phyloP scores from a whole-genome alignment of 2,329 filamentous ascomycete species.

The Pseudogymnoascus sp. region DNA sequence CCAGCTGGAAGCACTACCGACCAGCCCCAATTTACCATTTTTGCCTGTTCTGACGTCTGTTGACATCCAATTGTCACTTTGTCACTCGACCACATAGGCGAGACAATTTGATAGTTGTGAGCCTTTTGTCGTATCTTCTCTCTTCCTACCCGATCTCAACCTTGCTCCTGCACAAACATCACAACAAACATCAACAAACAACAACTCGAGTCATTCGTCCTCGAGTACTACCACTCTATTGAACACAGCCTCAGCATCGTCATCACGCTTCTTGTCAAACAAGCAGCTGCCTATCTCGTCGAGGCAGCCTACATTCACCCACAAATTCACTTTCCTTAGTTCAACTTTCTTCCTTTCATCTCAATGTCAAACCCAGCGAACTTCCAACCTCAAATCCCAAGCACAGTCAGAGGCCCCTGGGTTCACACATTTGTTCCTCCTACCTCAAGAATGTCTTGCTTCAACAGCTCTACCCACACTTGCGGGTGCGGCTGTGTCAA shows the following conservation, averaged over 20 bases:
- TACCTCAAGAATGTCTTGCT: background rate
- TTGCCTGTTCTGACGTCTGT: background rate
- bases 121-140: background rate
- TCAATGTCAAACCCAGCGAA: slow-evolving; percentile 23
- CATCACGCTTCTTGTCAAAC: background rate
- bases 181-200: background rate
- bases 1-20: background rate
- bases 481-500: background rate
- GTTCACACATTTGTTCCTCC: slow-evolving; percentile 47
- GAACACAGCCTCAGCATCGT: background rate
- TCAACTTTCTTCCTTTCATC: background rate
- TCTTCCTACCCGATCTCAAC: background rate
- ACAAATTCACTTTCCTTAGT: background rate
- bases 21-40: background rate
- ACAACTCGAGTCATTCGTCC: background rate
- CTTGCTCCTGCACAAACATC: background rate
- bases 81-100: background rate
- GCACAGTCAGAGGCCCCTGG: slow-evolving; percentile 47
- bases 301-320: background rate
- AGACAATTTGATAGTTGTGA: background rate
- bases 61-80: background rate
- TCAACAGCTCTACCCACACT: background rate
- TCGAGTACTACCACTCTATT: background rate
- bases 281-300: background rate
- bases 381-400: slow-evolving; percentile 50